Percentiles rank a stretch among this genome's conserved stretches.
Conservation (phyloP, 148 eudicot genomes). For the Dysphania ambrosioides region DNA sequence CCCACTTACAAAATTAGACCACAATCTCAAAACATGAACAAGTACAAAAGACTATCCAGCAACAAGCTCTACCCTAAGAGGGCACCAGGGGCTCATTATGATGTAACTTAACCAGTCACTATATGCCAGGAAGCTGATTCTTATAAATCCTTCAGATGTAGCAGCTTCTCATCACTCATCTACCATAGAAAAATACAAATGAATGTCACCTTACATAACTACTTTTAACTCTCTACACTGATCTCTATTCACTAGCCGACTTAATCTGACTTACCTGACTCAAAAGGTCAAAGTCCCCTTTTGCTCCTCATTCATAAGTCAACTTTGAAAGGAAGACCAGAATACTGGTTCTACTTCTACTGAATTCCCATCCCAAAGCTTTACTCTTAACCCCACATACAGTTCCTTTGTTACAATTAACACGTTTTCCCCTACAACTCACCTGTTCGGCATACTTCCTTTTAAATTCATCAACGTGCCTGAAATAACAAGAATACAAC, state of each 20-base stretch:
- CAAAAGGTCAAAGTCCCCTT: neutral
- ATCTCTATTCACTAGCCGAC: neutral
- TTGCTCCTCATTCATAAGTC: neutral
- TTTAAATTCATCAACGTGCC: constrained; percentile 62
- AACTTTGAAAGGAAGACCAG: neutral
- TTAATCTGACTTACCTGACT: neutral
- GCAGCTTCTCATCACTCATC: neutral
- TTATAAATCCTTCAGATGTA: neutral
- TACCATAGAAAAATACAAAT: neutral
- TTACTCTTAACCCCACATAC: neutral
- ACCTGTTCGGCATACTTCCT: constrained; percentile 85
- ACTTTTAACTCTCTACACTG: neutral
- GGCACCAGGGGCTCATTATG: neutral
- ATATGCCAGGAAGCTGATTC: neutral
- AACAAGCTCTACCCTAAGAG: constrained; percentile 2
- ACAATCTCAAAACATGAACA: neutral
- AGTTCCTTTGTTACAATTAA: neutral
- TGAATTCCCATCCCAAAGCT: neutral
- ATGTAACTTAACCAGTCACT: neutral
- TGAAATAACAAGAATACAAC: constrained; percentile 30
- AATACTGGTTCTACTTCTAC: neutral
- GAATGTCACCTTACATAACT: neutral
- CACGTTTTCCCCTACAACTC: constrained; percentile 9
- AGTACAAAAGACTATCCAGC: constrained; percentile 2
- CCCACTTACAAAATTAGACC: neutral